Base-by-base conservation (phyloP, 2,329 filamentous ascomycete genomes). In the Botrytis pseudocinerea region DNA sequence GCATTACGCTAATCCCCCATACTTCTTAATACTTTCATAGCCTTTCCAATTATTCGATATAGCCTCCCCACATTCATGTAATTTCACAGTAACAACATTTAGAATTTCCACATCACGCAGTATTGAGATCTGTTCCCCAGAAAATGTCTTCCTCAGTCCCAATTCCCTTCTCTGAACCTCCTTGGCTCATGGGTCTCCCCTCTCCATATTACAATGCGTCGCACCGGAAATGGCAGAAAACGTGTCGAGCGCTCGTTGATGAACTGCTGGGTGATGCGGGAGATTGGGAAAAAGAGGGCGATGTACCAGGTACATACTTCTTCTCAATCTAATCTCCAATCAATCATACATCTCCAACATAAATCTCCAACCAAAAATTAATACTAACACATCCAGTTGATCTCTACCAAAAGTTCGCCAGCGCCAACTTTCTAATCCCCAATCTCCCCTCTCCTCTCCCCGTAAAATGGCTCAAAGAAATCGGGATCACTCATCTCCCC, bases 121-220 rank as follows among this genome's bases (percentile, higher is more conserved):
- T 35, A 20, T 32, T 32, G 28, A 14, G 7, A 64, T 32, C 25
- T 62, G 7, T 14, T 5, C 16, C 38, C 35, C 35, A 28, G 32
- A 28, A 46, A 32, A 64, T 64, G 62, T 35, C 62, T 46, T 64
- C 62, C n/a, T 32, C 62, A 28, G 71, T 76, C 10, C 72, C 75
- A 69, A 81, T 92, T 40, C 92, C 92, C 69, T 93, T 94, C 83
- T 90, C 90, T 8, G 92, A 94, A 78, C 92, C 92, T 1, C 87
- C 91, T 1, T 94, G 91, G 83, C 85, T 94, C 64, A 85, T 85
- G 77, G 91, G 91, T 70, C 84, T 93, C 4, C 92, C 92, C 0
- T 92, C 90, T 0, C 89, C 92, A 20, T 92, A 93, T 83, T 92
- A 92, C 83, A 90, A 87, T 38, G 84, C 87, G 22, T 88, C 89